Evolutionary conservation across 2,329 filamentous ascomycete genomes (phyloP), one percentile per base, ranked within the genome.

Genomic region (Penicillium sp.): DNA sequence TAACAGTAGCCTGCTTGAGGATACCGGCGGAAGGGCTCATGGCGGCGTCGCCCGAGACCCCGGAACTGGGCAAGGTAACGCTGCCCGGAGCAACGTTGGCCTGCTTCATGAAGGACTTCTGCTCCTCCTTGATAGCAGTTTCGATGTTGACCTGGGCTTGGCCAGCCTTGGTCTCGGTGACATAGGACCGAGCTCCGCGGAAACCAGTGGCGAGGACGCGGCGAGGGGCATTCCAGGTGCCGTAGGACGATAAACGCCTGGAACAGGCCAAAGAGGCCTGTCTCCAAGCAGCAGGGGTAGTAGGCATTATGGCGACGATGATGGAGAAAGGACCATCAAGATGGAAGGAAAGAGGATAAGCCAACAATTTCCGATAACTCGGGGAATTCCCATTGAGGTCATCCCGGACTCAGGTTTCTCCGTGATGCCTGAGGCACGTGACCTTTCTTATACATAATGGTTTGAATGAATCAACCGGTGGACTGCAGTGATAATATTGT

Each of bases 1-100:
- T 90, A 62, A 96, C 82, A 13, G 91, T 92, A 9, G 93, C 93
- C 74, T 96, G 89, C 80, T 95, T 96, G 60, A 99, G 81, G 46
- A 97, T 81, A 78, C 86, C 86, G 61, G 91, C 90, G 72, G 90
- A 86, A n/a, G 91, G 90, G 76, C 89, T 95, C 80, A 95, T 87
- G 72, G 88, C 87, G 49, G 85, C 83, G 73, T 90, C 85, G 16
- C 81, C 83, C 55, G 82, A 79, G 65, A 86, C 77, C 46, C 79
- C 79, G 4, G 87, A 79, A 3, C 82, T 79, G 13, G 87, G 82
- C 68, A 89, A 82, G 19, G 85, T 81, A 60, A 87, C 85, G 75
- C 83, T 77, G 50, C 80, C 74, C 3, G 84, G 79, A 49, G 76
- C 71, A 55, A 80, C 74, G 29, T 84, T 84, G 9, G 83, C 85